Percentiles rank a stretch among this genome's conserved stretches.
These are phyloP conservation scores for Starmerella vitae DNA, from an alignment of 805 yeast genomes.

Conservation along the genomic window DNA sequence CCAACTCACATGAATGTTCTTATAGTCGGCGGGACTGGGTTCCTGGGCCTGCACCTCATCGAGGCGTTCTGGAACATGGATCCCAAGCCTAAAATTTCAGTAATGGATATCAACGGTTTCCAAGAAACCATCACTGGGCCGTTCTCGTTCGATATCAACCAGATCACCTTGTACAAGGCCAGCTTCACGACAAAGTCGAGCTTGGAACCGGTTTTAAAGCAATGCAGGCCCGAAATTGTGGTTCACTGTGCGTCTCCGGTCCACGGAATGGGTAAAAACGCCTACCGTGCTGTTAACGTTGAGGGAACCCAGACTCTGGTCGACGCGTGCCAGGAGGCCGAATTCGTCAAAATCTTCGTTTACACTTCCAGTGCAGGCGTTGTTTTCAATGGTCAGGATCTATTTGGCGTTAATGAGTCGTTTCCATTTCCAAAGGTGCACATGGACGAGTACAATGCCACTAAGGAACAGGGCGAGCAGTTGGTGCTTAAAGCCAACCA, in stretches of 20 bases:
- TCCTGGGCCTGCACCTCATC: slow-evolving; percentile 79
- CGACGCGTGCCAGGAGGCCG: slow-evolving; percentile 39
- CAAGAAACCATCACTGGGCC: slow-evolving; percentile 55
- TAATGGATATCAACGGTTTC: slow-evolving; percentile 81
- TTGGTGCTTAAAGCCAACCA: slow-evolving; percentile 60
- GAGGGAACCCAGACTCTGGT: slow-evolving; percentile 72
- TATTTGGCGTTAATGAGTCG: slow-evolving; percentile 81
- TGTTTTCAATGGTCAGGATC: slow-evolving; percentile 86
- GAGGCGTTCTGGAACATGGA: slow-evolving; percentile 60
- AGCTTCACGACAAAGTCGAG: slow-evolving; percentile 69
- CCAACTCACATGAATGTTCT: slow-evolving; percentile 44
- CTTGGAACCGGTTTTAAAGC: slow-evolving; percentile 46
- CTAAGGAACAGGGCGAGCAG: slow-evolving; percentile 83
- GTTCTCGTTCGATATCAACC: slow-evolving; percentile 54
- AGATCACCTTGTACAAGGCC: slow-evolving; percentile 57
- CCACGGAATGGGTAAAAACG: slow-evolving; percentile 69
- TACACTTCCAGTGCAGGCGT: slow-evolving; percentile 98
- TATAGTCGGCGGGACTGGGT: slow-evolving; percentile 91
- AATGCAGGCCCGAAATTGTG: slow-evolving; percentile 53
- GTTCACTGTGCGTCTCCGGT: slow-evolving; percentile 96
- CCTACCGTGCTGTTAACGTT: slow-evolving; percentile 82
- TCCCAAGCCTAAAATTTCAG: slow-evolving; percentile 63
- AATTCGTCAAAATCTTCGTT: slow-evolving; percentile 50
- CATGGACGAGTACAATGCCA: slow-evolving; percentile 94
- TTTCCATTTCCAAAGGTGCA: slow-evolving; percentile 86